Evolutionary conservation across 1,284 basidiomycete species (phyloP).

Genomic region (Rhodotorula sp.): DNA sequence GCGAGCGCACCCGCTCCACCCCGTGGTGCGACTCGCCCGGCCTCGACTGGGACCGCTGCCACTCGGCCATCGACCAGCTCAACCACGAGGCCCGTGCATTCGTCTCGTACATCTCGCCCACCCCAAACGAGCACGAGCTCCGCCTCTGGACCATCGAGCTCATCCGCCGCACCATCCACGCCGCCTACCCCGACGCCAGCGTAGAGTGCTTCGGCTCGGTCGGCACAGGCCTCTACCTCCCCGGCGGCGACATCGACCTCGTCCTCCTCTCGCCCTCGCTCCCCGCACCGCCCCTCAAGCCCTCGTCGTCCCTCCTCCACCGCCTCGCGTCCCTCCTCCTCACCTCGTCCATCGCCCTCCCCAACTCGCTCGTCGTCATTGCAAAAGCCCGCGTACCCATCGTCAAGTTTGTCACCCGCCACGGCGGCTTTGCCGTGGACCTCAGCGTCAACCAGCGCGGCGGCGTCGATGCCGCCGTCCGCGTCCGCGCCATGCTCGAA

Average conservation of each 20-base stretch:
- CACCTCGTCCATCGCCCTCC: constrained; percentile 38
- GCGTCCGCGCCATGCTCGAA: constrained; percentile 42
- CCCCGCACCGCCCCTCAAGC: constrained; percentile 37
- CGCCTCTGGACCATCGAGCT: constrained; percentile 73
- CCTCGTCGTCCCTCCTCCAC: constrained; percentile 36
- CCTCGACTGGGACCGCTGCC: constrained; percentile 76
- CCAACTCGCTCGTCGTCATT: constrained; percentile 43
- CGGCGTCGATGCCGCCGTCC: constrained; percentile 72
- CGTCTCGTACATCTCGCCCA: constrained; percentile 83
- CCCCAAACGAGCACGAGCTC: constrained; percentile 78
- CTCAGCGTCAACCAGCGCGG: constrained; percentile 87
- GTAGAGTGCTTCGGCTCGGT: constrained; percentile 90
- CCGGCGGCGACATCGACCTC: constrained; percentile 63
- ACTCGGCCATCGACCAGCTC: constrained; percentile 75
- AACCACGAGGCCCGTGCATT: constrained; percentile 84
- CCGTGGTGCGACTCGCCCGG: constrained; percentile 69
- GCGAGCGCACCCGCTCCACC: constrained; percentile 51
- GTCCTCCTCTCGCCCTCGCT: constrained; percentile 54
- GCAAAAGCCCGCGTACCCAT: constrained; percentile 59
- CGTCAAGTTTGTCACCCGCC: constrained; percentile 82
- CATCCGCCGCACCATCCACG: constrained; percentile 68
- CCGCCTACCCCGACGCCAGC: constrained; percentile 73
- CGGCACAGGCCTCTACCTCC: constrained; percentile 91
- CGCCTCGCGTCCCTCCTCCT: constrained; percentile 42
- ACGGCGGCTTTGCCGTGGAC: constrained; percentile 76